Evolutionary conservation across 345 rosid species (phyloP).

Genomic region (Corchorus capsularis): DNA sequence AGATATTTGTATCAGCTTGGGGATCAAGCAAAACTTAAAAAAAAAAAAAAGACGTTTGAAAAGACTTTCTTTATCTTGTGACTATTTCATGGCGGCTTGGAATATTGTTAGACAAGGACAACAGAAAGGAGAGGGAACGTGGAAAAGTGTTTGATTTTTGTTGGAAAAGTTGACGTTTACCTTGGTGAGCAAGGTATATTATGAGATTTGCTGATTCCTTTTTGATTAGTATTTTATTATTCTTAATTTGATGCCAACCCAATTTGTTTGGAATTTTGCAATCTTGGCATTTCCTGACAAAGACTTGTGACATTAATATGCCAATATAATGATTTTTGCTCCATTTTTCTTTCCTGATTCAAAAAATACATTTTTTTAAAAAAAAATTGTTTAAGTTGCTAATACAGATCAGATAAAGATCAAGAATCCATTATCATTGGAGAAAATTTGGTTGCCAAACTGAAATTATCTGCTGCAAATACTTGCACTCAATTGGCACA

Average conservation of each 20-base stretch:
- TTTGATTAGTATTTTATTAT: too few species aligned
- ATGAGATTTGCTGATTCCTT: neutral
- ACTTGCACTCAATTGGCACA: neutral
- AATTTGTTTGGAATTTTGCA: neutral
- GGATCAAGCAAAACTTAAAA: neutral
- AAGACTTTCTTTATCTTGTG: neutral
- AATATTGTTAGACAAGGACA: neutral
- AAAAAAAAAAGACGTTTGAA: too few species aligned
- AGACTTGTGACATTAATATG: too few species aligned
- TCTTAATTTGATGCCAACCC: neutral
- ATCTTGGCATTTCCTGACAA: neutral
- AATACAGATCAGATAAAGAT: too few species aligned
- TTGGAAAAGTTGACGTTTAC: neutral
- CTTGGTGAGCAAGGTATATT: constrained; percentile 2
- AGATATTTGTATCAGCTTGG: neutral
- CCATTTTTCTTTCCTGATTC: neutral
- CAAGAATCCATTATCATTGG: neutral
- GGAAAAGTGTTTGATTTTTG: neutral
- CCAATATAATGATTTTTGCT: neutral
- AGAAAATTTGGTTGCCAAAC: neutral
- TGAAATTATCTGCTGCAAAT: neutral
- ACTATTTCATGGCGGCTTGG: neutral
- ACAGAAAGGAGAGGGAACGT: neutral
- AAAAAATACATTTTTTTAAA: neutral
- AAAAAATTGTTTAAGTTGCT: too few species aligned